These are phyloP conservation scores for Monosporascus sp. DNA, from an alignment of 2,329 filamentous ascomycete species.

Conservation along the genomic window DNA sequence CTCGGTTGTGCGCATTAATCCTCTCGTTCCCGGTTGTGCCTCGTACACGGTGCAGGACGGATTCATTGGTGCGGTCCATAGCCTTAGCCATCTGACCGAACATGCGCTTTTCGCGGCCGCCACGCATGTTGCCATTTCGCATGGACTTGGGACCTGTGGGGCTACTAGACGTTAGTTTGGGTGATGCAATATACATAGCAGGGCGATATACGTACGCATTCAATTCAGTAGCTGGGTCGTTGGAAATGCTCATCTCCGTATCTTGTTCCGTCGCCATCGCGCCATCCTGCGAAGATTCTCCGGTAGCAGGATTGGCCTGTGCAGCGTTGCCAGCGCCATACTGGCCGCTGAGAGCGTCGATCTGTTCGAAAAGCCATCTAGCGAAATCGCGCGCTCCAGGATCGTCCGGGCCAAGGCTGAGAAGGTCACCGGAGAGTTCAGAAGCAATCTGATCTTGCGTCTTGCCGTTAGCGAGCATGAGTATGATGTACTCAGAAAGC, in stretches of 20 bases:
- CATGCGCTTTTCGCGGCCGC: slow-evolving; percentile 70
- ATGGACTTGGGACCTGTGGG: slow-evolving; percentile 94
- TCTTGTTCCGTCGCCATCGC: slow-evolving; percentile 48
- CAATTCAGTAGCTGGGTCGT: slow-evolving; percentile 40
- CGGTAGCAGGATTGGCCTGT: slow-evolving; percentile 21
- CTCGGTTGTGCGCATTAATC: slow-evolving; percentile 72
- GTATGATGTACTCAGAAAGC: slow-evolving; percentile 90
- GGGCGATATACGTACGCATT: slow-evolving; percentile 49
- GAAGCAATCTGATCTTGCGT: slow-evolving; percentile 82
- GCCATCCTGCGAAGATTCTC: slow-evolving; percentile 17
- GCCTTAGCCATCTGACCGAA: slow-evolving; percentile 78
- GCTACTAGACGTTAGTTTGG: slow-evolving; percentile 49
- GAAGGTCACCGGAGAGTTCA: slow-evolving; percentile 82
- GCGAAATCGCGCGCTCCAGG: slow-evolving; percentile 78
- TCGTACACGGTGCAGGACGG: slow-evolving; percentile 75
- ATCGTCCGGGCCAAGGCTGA: slow-evolving; percentile 77
- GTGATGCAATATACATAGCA: slow-evolving; percentile 2
- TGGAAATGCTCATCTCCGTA: slow-evolving; percentile 64
- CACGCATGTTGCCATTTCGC: slow-evolving; percentile 54
- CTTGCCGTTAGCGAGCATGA: slow-evolving; percentile 96
- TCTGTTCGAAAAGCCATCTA: slow-evolving; percentile 88
- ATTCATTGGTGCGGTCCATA: slow-evolving; percentile 72
- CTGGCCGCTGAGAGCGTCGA: slow-evolving; percentile 61
- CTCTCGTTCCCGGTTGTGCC: slow-evolving; percentile 67
- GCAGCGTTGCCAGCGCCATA: slow-evolving; percentile 43